Evolutionary conservation across 2,329 filamentous ascomycete species (phyloP).

Genomic region (Gyromitra esculenta): DNA sequence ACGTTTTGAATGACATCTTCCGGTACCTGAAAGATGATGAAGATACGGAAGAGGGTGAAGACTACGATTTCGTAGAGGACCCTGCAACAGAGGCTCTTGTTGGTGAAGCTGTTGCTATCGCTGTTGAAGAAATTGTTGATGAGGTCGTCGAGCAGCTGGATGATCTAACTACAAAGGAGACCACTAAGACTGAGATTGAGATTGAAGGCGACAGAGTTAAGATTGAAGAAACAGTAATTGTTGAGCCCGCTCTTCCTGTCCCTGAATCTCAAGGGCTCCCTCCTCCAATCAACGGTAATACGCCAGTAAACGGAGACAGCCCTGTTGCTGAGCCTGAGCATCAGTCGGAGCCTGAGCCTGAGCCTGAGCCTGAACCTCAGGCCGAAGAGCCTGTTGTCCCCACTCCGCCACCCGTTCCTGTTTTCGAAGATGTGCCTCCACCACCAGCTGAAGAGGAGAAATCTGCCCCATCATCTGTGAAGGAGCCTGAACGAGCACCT

Average conservation of each 20-base stretch:
- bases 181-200: slow-evolving; percentile 50
- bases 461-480: slow-evolving; percentile 57
- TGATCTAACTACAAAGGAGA: slow-evolving; percentile 51
- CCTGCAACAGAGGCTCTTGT: slow-evolving; percentile 64
- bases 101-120: slow-evolving; percentile 60
- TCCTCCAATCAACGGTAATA: slow-evolving; percentile 51
- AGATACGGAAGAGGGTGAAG: slow-evolving; percentile 74
- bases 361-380: slow-evolving; percentile 59
- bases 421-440: slow-evolving; percentile 63
- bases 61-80: slow-evolving; percentile 63
- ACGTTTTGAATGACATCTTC: slow-evolving; percentile 97
- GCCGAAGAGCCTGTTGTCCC: slow-evolving; percentile 58
- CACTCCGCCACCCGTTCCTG: slow-evolving; percentile 22
- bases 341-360: slow-evolving; percentile 50
- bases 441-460: slow-evolving; percentile 65
- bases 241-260: slow-evolving; percentile 58
- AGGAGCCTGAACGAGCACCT: slow-evolving; percentile 57
- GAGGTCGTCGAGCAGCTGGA: slow-evolving; percentile 53
- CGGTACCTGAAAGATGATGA: slow-evolving; percentile 87
- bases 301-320: slow-evolving; percentile 51
- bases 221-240: slow-evolving; percentile 49
- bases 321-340: slow-evolving; percentile 40
- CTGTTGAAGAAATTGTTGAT: slow-evolving; percentile 51
- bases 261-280: slow-evolving; percentile 45
- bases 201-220: slow-evolving; percentile 51